Evolutionary conservation across 768 basidiomycete species (phyloP), one percentile per base, ranked within the genome.

Genomic region (Cyclocybe aegerita): DNA sequence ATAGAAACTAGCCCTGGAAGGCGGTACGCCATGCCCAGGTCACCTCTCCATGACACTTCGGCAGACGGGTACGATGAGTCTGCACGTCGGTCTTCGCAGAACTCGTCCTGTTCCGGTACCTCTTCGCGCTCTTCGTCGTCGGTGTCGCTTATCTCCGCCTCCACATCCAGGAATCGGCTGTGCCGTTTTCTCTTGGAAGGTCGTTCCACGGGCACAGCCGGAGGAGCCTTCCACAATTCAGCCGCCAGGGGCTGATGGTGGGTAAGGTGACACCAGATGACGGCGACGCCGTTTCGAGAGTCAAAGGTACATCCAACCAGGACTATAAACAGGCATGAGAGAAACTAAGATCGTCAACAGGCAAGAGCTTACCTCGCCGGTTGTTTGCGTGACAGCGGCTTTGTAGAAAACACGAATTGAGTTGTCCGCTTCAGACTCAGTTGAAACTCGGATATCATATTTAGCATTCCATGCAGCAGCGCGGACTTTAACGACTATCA

Each of bases 381-480:
- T 74, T 29, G 46, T 60, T 53, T 77, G 75, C 1, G 58, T 64
- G 16, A 77, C 65, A 4, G 60, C 52, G 0, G 70, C 74, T 52
- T 74, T 76, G 61, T 77, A 76, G 1, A 70, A 53, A 2, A 77
- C 55, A 0, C 60, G 63, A 1, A 72, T 54, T 0, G 68, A 56
- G 9, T 65, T 62, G 3, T 71, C 66, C 34, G 4, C 23, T 23
- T 66, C 65, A 3, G 67, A 50, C 10, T 70, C 53, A 52, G 65
- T 74, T 37, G 73, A 60, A 11, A 71, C 74, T 1, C 74, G 65
- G 33, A 75, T 62, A 48, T 75, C 71, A 35, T 77, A 75, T 7
- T 52, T 52, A 2, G 74, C 63, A 12, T 35, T 56, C 73, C 75
- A 77, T 14, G 49, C 62, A 2, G 68, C 69, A 33, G 50, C 47